Conservation (phyloP, 2,329 filamentous ascomycete species). For the Neonectria faginata region DNA sequence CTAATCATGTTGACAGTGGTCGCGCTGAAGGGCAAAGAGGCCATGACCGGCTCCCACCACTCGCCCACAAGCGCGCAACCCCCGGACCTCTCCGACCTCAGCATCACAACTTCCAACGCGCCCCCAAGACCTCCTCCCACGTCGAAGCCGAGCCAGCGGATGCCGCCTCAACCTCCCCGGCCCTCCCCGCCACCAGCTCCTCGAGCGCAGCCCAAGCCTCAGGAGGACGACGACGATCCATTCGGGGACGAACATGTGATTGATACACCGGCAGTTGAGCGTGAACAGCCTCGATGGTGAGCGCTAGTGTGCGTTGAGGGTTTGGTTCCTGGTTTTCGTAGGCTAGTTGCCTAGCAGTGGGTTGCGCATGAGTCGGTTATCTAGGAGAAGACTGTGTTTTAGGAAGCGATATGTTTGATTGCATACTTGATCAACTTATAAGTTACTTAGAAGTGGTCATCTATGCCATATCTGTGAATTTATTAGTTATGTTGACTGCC, state of each 20-base stretch:
- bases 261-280: constrained; percentile 49
- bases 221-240: constrained; percentile 86
- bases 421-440: not conserved
- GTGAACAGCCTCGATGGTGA: constrained; percentile 49
- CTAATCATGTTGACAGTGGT: constrained; percentile 58
- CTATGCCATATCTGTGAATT: not conserved
- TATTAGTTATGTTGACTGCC: not conserved
- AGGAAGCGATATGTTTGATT: constrained; percentile 4
- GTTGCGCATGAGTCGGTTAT: not conserved
- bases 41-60: constrained; percentile 52
- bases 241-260: constrained; percentile 87
- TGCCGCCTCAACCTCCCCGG: constrained; percentile 37
- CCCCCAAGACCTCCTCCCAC: constrained; percentile 55
- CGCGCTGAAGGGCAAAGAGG: constrained; percentile 63
- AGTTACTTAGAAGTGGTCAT: not conserved
- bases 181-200: constrained; percentile 20
- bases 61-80: constrained; percentile 56
- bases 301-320: not conserved
- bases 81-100: constrained; percentile 60
- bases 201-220: constrained; percentile 53
- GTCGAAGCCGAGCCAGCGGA: constrained; percentile 37
- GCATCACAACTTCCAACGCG: constrained; percentile 55
- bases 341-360: constrained; percentile 1
- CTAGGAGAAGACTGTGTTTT: not conserved
- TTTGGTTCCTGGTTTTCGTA: not conserved